These are phyloP conservation scores for Collybia nuda DNA, from an alignment of 768 basidiomycete genomes.

Conservation along the genomic window DNA sequence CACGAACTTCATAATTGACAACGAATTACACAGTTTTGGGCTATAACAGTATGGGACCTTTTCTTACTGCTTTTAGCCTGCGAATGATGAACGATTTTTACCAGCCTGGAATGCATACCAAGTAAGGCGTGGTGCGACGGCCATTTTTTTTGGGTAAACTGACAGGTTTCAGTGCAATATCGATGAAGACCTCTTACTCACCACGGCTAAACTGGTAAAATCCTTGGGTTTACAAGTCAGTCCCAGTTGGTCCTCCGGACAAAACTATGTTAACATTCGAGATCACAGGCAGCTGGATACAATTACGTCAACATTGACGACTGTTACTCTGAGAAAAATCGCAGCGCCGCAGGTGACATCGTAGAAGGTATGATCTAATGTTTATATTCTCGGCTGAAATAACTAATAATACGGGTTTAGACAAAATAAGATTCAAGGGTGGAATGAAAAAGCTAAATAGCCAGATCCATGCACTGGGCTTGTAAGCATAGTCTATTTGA, in stretches of 20 bases:
- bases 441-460: slow-evolving; percentile 58
- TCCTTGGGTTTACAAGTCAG: slow-evolving; percentile 52
- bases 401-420: slow-evolving; percentile 24
- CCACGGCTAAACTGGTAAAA: slow-evolving; percentile 52
- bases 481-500: slow-evolving; percentile 32
- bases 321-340: slow-evolving; percentile 59
- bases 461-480: slow-evolving; percentile 56
- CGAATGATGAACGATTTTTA: not conserved
- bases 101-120: slow-evolving; percentile 73
- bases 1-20: not conserved
- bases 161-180: slow-evolving; percentile 49
- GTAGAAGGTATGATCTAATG: slow-evolving; percentile 39
- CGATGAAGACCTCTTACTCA: slow-evolving; percentile 49
- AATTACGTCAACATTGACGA: slow-evolving; percentile 64
- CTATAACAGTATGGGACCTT: slow-evolving; percentile 53
- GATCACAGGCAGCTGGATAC: slow-evolving; percentile 53
- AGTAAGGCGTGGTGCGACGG: slow-evolving; percentile 28
- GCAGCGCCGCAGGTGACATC: slow-evolving; percentile 49
- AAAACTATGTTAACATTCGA: not conserved
- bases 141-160: not conserved
- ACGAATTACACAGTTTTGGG: slow-evolving; percentile 44
- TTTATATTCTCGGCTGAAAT: too few species aligned
- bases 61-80: not conserved
- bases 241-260: not conserved
- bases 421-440: slow-evolving; percentile 48